phyloP scores from a whole-genome alignment of 2,329 filamentous ascomycete genomes.

The Niveomyces coronatus region DNA sequence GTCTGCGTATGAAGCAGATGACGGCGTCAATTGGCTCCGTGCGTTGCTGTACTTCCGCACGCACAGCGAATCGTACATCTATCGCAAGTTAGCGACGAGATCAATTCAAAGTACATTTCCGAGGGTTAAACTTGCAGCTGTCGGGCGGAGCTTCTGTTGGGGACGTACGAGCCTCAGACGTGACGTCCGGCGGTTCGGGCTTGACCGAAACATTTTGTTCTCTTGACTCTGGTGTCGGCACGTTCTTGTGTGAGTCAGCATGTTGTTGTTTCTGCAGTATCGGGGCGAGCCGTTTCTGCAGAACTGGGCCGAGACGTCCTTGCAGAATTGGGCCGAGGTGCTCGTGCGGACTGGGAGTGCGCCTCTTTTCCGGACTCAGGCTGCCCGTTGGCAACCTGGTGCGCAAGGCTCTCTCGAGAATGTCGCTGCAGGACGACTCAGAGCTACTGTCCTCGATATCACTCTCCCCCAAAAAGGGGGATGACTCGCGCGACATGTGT shows the following conservation, averaged over 20 bases:
- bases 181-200: slow-evolving; percentile 21
- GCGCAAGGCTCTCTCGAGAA: slow-evolving; percentile 41
- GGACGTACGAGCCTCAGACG: slow-evolving; percentile 14
- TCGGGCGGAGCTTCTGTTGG: slow-evolving; percentile 24
- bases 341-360: slow-evolving; percentile 34
- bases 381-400: slow-evolving; percentile 47
- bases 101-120: background rate
- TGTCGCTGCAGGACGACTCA: slow-evolving; percentile 5
- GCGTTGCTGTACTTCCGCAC: slow-evolving; percentile 79
- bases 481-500: slow-evolving; percentile 7
- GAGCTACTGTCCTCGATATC: slow-evolving; percentile 20
- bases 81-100: background rate
- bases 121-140: slow-evolving; percentile 36
- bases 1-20: slow-evolving; percentile 51
- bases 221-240: too few relatives aligned
- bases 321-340: slow-evolving; percentile 36
- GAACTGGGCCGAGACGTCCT: too few relatives aligned
- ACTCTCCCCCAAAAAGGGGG: background rate
- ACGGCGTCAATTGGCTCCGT: slow-evolving; percentile 73
- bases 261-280: too few relatives aligned
- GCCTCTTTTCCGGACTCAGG: slow-evolving; percentile 43
- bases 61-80: slow-evolving; percentile 84
- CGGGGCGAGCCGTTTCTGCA: too few relatives aligned
- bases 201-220: slow-evolving; percentile 29
- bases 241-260: too few relatives aligned